Evolutionary conservation across 2,329 filamentous ascomycete genomes (phyloP).

Genomic region (Teratosphaeria epicoccoides): DNA sequence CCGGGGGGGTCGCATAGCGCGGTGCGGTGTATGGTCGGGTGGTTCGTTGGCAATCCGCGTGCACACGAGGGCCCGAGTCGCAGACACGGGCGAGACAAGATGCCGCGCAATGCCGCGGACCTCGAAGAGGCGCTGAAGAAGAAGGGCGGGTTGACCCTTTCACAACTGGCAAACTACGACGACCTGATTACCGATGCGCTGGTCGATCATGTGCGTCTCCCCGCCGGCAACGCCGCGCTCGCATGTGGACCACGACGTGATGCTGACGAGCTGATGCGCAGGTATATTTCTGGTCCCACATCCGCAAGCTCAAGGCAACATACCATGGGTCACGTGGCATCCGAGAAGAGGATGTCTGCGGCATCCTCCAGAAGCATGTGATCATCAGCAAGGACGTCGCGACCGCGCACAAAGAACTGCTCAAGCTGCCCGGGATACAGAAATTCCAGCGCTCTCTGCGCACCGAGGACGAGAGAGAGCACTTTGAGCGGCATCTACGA

Average conservation of each 20-base stretch:
- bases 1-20: not conserved
- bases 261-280: slow-evolving; percentile 28
- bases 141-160: slow-evolving; percentile 68
- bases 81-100: slow-evolving; percentile 4
- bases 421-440: slow-evolving; percentile 61
- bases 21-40: not conserved
- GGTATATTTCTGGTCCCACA: slow-evolving; percentile 94
- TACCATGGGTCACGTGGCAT: slow-evolving; percentile 78
- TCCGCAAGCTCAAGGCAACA: slow-evolving; percentile 79
- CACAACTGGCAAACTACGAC: slow-evolving; percentile 84
- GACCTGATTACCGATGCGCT: slow-evolving; percentile 92
- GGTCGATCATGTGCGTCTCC: slow-evolving; percentile 72
- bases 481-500: slow-evolving; percentile 74
- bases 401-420: slow-evolving; percentile 59
- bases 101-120: slow-evolving; percentile 25
- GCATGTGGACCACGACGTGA: not conserved
- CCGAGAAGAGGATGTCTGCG: slow-evolving; percentile 51
- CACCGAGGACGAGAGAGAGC: slow-evolving; percentile 69
- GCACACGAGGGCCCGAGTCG: not conserved
- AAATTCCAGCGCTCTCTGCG: slow-evolving; percentile 56
- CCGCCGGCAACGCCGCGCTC: not conserved
- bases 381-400: slow-evolving; percentile 63
- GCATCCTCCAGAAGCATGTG: slow-evolving; percentile 53
- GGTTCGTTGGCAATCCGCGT: not conserved
- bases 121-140: slow-evolving; percentile 40